Evolutionary conservation across 2,329 filamentous ascomycete species (phyloP).

Genomic region (Fusarium chuoi): DNA sequence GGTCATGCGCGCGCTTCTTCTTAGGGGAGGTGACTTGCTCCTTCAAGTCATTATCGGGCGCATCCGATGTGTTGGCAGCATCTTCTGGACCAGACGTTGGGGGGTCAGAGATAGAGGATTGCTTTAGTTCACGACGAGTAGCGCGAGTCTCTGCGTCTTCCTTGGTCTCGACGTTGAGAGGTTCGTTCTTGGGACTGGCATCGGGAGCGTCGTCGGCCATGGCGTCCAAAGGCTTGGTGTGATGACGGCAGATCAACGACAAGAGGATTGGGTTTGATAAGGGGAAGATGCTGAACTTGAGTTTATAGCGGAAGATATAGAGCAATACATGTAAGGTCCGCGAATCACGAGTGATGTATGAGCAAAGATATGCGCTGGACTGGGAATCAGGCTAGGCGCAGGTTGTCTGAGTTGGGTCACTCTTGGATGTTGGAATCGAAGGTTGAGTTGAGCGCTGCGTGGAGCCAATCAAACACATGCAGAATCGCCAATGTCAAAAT

Average conservation of each 20-base stretch:
- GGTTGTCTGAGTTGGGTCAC: constrained; percentile 36
- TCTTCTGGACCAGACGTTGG: constrained; percentile 39
- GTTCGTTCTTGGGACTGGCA: constrained; percentile 53
- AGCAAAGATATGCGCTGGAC: constrained; percentile 14
- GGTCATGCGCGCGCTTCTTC: constrained; percentile 72
- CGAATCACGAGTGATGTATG: neutral
- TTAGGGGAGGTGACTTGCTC: constrained; percentile 69
- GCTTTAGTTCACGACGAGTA: constrained; percentile 71
- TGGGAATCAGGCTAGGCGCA: constrained; percentile 30
- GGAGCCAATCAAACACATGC: constrained; percentile 42
- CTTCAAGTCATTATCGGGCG: constrained; percentile 53
- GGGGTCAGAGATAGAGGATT: constrained; percentile 69
- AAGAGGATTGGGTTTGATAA: constrained; percentile 1
- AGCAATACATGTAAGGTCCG: neutral
- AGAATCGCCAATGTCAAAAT: constrained; percentile 37
- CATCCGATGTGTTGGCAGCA: constrained; percentile 48
- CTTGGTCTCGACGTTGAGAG: constrained; percentile 50
- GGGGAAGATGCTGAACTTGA: neutral
- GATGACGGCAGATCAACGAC: constrained; percentile 22
- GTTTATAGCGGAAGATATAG: neutral
- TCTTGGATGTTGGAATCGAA: constrained; percentile 31
- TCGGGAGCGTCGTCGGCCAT: constrained; percentile 59
- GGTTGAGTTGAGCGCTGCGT: constrained; percentile 36
- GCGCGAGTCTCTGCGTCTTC: constrained; percentile 73
- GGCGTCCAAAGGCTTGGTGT: constrained; percentile 39